Base-by-base conservation (phyloP, 2,329 filamentous ascomycete genomes). In the Pseudogymnoascus sp. region DNA sequence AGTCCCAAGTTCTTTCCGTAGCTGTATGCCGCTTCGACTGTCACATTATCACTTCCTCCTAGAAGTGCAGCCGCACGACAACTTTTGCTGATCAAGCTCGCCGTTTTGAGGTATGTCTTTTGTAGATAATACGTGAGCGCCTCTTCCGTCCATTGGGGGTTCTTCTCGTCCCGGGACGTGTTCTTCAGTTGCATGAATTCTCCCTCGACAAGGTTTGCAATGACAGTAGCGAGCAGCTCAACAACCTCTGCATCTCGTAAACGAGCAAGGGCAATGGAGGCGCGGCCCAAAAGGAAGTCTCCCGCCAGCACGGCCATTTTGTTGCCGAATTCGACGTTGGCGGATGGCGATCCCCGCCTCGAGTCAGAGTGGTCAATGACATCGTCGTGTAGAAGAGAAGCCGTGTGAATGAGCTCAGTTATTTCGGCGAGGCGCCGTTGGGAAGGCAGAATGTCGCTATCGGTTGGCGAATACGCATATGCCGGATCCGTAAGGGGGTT, bases 101-200 rank as follows among this genome's bases (percentile, higher is more conserved):
- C 95, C 1, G 91, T 96, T 80, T 99, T 99, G 69, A 99, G 83
- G 73, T 99, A 99, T 28, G 95, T 99, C 82, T 99, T 99, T 74
- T 97, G 91, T 61, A 99, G 81, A 74, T 99, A 99, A 78, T 99
- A 97, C 26, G 86, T 84, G 66, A 99, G 83, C 1, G 92, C 90
- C 62, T 96, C 90, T 72, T 97, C 91, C 1, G 89, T 95, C 84
- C 90, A 97, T 9, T 83, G 79, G 0, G 93, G 93, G 69, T 90
- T 87, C 68, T 84, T 82, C 80, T 97, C 93, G 74, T 97, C 93
- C 68, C 85, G 82, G 53, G 90, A 90, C 1, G 95, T 97, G 77
- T 99, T 99, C 79, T 96, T 96, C 70, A 99, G 81, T 80, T 99
- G 95, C 95, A 99, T 99, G 79, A 99, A 97, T 77, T 99, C 95